A percentile compares a stretch with the other conserved stretches of the same genome.
Evolutionary conservation across 2,329 filamentous ascomycete genomes (phyloP).

Genomic region (Blumeria hordei): DNA sequence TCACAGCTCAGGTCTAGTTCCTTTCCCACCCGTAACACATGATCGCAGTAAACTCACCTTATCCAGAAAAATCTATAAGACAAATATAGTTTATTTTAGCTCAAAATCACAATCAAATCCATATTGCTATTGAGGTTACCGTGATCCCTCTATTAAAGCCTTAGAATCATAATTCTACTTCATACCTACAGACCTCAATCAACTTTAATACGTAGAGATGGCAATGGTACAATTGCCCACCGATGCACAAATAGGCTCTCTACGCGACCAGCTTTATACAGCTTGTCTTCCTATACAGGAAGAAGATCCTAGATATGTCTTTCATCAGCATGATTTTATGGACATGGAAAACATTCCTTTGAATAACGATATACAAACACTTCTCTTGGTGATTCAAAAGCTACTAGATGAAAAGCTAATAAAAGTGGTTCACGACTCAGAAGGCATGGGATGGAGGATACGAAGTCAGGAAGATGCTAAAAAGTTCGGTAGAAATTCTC

Average conservation of each 20-base stretch:
- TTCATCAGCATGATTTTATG: conserved; percentile 33
- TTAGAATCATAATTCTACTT: too few relatives aligned
- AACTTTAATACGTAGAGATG: too few relatives aligned
- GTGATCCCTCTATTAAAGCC: too few relatives aligned
- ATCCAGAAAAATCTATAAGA: too few relatives aligned
- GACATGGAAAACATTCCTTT: conserved; percentile 27
- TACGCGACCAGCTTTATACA: conserved; percentile 12
- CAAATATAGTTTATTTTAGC: too few relatives aligned
- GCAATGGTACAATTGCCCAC: not conserved
- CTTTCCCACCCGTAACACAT: too few relatives aligned
- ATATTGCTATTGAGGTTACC: too few relatives aligned
- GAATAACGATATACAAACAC: conserved; percentile 27
- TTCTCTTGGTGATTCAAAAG: conserved; percentile 30
- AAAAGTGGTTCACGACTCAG: conserved; percentile 21
- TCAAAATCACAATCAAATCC: too few relatives aligned
- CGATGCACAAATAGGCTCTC: conserved; percentile 5
- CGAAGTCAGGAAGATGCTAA: conserved; percentile 33
- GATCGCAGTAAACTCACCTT: too few relatives aligned
- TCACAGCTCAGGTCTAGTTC: too few relatives aligned
- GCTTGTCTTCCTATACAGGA: conserved; percentile 7
- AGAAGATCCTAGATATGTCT: conserved; percentile 16
- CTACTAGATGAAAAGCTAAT: conserved; percentile 37
- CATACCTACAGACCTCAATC: too few relatives aligned
- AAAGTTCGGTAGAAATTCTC: conserved; percentile 23
- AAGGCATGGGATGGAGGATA: conserved; percentile 30